These are phyloP conservation scores for Spathaspora girioi DNA, from an alignment of 805 yeast species.

Conservation along the genomic window DNA sequence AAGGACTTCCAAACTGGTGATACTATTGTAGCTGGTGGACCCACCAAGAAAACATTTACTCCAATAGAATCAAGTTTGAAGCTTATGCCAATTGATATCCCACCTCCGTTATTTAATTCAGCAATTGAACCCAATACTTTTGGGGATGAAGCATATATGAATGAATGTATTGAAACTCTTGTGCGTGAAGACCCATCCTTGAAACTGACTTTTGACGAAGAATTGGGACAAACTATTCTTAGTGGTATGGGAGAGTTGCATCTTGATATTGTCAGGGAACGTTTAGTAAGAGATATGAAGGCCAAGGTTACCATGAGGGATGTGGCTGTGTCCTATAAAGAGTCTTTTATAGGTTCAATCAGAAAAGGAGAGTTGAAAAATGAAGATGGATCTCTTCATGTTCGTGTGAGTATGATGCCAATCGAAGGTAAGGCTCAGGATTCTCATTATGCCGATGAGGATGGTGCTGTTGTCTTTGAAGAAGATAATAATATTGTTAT, in stretches of 20 bases:
- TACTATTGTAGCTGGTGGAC: slow-evolving; percentile 65
- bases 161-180: slow-evolving; percentile 60
- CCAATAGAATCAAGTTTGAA: slow-evolving; percentile 42
- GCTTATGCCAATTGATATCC: slow-evolving; percentile 75
- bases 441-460: slow-evolving; percentile 32
- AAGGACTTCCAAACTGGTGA: slow-evolving; percentile 85
- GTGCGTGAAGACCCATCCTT: slow-evolving; percentile 91
- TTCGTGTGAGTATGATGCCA: slow-evolving; percentile 28
- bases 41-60: slow-evolving; percentile 42
- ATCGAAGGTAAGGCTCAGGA: slow-evolving; percentile 36
- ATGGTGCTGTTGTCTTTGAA: slow-evolving; percentile 35
- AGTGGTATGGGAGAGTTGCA: slow-evolving; percentile 98
- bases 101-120: slow-evolving; percentile 91
- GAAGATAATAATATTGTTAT: slow-evolving; percentile 47
- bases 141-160: slow-evolving; percentile 75
- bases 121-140: slow-evolving; percentile 78
- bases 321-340: slow-evolving; percentile 88
- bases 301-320: slow-evolving; percentile 79
- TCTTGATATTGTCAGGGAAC: slow-evolving; percentile 78
- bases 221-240: slow-evolving; percentile 80
- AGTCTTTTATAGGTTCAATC: slow-evolving; percentile 37
- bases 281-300: slow-evolving; percentile 75
- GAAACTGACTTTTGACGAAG: slow-evolving; percentile 68
- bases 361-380: slow-evolving; percentile 14
- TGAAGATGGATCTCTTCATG: slow-evolving; percentile 17